Base-by-base conservation (phyloP, 768 basidiomycete genomes). In the Suillus occidentalis region DNA sequence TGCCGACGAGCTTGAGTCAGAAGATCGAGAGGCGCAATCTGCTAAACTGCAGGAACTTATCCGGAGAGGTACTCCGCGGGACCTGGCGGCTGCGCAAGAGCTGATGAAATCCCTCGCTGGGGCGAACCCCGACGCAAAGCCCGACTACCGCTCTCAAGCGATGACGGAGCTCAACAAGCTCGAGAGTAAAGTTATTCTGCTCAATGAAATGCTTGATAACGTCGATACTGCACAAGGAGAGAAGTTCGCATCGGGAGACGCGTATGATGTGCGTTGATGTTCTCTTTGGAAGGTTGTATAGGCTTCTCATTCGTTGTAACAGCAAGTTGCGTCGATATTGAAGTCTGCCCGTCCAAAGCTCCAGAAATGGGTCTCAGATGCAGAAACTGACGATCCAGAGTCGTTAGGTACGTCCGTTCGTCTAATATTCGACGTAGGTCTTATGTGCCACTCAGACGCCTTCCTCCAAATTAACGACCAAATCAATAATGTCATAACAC, bases 11-110 rank as follows among this genome's bases (percentile, higher is more conserved):
- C 86, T 99, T 3, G 97, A 99, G 73, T 89, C 88, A 65, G 97
- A 99, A 74, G 97, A 99, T 74, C 85, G 97, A 14, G 89, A 89
- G 65, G 97, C 97, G 0, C 97, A 99, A 74, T 89, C 90, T 0
- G 97, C 97, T 0, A 99, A 99, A 81, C 83, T 99, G n/a, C 97
- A 99, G 77, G 97, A 99, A 75, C 87, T 99, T 45, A 98, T 99
- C 65, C 87, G 97, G 55, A 82, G 97, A 63, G 97, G 97, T 16
- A 97, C 97, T 22, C 97, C 97, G 0, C 87, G 94, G 68, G 97
- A 99, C 78, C 85, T 99, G 2, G 92, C 91, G 1, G 94, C 91
- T 6, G 97, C 97, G 14, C 96, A 99, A 72, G 96, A 99, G 72
- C 83, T 99, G 40, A 99, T 99, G 96, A 99, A 99, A 75, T 79